Evolutionary conservation across 1,139 yeast species (phyloP), one percentile per base, ranked within the genome.

Genomic region (Candida tunisiensis): DNA sequence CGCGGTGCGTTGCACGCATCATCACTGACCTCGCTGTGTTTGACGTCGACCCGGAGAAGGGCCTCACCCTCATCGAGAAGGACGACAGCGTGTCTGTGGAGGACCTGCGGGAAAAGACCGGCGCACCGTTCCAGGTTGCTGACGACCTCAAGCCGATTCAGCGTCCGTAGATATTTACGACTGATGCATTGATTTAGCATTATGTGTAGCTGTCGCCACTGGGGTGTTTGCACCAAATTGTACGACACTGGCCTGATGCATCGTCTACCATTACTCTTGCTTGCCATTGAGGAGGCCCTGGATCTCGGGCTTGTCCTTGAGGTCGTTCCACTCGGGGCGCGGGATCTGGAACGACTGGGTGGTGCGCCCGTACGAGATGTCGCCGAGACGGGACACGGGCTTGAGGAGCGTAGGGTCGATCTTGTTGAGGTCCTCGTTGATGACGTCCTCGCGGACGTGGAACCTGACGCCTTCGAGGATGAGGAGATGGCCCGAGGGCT

Each of bases 321-420:
- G 46, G 21, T 34, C 35, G n/a, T 43, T 42, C 32, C 32, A 62
- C 24, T 45, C 54, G 3, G 67, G 68, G 31, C 71, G 49, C 8
- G 55, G 52, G 25, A 55, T 36, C 29, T 65, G 69, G 35, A 45
- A 66, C 2, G 60, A 66, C 10, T 50, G 50, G 2, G 49, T 40
- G 7, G 60, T 50, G 29, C 70, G 56, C 3, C 57, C 60, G 39
- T 67, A 71, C 3, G 60, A 49, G 28, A 56, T 54, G 3, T 74
- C 77, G 5, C 78, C 78, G 26, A 69, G 50, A 35, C 78, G 55
- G 3, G 66, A 47, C 2, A 71, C 62, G 0, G 78, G 73, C 39
- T 55, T 60, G 34, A 65, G 51, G 40, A 66, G 66, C 3, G 41
- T 47, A n/a, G 60, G 47, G 40, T 69, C 74, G 16, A 71, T 32